phyloP scores from a whole-genome alignment of 345 rosid genomes.

The Lepidium sativum region DNA sequence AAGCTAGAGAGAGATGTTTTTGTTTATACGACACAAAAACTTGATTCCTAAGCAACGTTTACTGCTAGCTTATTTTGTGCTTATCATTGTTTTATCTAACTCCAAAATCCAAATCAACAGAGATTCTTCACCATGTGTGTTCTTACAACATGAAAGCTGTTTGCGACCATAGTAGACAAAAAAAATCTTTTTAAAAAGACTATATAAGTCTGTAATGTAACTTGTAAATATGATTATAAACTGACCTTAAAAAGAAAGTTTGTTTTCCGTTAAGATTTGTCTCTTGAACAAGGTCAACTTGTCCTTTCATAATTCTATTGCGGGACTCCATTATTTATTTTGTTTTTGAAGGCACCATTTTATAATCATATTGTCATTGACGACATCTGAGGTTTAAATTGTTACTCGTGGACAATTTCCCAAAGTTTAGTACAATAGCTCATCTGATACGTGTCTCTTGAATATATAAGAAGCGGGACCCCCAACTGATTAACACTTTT shows the following conservation, averaged over 20 bases:
- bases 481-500: neutral
- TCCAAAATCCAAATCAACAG: neutral
- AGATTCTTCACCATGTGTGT: conserved; percentile 1
- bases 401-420: conserved; percentile 3
- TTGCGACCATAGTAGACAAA: neutral
- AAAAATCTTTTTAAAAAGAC: no score
- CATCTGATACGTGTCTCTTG: neutral
- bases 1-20: conserved; percentile 15
- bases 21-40: conserved; percentile 2
- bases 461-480: neutral
- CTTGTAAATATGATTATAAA: neutral
- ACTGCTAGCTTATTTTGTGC: neutral
- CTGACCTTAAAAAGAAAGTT: neutral
- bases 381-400: neutral
- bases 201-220: neutral
- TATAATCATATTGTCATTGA: neutral
- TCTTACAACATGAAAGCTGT: neutral
- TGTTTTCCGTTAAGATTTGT: neutral
- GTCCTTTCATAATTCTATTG: neutral
- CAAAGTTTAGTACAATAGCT: neutral
- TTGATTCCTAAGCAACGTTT: conserved; percentile 31
- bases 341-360: neutral
- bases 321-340: neutral
- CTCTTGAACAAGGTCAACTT: neutral
- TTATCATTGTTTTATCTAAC: neutral